Base-by-base conservation (phyloP, 225 moss, liverwort and hornwort genomes). In the Physcomitrellopsis africana region DNA sequence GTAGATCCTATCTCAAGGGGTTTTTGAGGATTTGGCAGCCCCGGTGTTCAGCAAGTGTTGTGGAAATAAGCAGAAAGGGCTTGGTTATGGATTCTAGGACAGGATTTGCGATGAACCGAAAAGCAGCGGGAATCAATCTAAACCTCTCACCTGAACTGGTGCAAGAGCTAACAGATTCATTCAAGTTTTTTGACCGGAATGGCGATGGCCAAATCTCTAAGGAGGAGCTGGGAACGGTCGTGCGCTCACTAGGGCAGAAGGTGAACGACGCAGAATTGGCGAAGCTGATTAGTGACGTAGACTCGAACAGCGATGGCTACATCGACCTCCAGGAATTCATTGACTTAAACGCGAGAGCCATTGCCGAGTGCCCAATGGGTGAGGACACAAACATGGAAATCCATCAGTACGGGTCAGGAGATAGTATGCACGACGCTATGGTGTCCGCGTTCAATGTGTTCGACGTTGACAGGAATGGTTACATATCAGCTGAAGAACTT, bases 241-340 rank as follows among this genome's bases (percentile, higher is more conserved):
- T 94, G 49, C 72, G 81, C 17, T 90, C 86, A 26, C 65, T 94
- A 0, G 94, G 94, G 11, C 89, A 94, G 59, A 84, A 89, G 60
- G 72, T 82, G 64, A 75, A 76, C 4, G 92, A 90, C 14, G 81
- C 81, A 37, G 89, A 90, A 1, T 73, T 94, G 11, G 70, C 17
- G 58, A 78, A 72, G 60, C 79, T 94, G 80, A 87, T 94, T 49
- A 77, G 65, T 22, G 90, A 81, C 1, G 92, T 90, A 56, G 92
- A 94, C 59, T 77, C 68, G 9, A 83, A 94, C 49, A 89, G 90
- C 10, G 90, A 92, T 20, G 92, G 92, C 1, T 81, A 67, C 51
- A 86, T 94, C 63, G 84, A 90, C 72, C 52, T 94, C 3, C 81
- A 89, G 27, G 94, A 94, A 74, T 94, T 94, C 27, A 84, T 94